A percentile compares a stretch with the other conserved stretches of the same genome.
Evolutionary conservation across 176 grass and related monocot genomes (phyloP).

Genomic region (Hordeum marinum): DNA sequence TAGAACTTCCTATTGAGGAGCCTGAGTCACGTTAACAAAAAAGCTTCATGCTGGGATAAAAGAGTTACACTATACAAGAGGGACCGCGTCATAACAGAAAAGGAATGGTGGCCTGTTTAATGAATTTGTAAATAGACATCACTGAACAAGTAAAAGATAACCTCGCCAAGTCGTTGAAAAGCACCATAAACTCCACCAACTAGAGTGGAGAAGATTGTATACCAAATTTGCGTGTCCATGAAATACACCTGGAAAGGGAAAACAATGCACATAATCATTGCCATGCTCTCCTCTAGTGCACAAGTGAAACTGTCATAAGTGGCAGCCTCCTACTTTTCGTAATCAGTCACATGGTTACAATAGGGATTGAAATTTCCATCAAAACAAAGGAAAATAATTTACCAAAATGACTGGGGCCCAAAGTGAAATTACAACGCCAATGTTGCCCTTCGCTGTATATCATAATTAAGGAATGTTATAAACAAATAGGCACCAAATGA

Average conservation of each 20-base stretch:
- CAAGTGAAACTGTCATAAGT: neutral
- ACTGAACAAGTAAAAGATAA: constrained; percentile 27
- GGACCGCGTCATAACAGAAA: too few species aligned
- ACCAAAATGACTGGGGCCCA: constrained; percentile 95
- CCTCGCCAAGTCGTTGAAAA: constrained; percentile 92
- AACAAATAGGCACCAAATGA: constrained; percentile 14
- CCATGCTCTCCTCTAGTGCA: constrained; percentile 1
- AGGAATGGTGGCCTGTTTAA: too few species aligned
- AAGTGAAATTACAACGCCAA: constrained; percentile 79
- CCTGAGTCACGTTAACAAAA: too few species aligned
- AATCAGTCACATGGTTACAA: constrained; percentile 9
- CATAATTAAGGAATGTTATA: constrained; percentile 16
- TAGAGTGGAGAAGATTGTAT: constrained; percentile 92
- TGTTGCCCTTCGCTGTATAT: constrained; percentile 76
- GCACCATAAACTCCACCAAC: constrained; percentile 93
- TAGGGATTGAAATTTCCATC: constrained; percentile 1
- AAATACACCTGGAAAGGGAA: constrained; percentile 76
- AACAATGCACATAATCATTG: constrained; percentile 18
- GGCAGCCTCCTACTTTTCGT: neutral
- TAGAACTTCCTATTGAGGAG: too few species aligned
- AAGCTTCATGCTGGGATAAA: too few species aligned
- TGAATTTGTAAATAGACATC: neutral
- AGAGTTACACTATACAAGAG: too few species aligned
- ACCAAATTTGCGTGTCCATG: constrained; percentile 99
- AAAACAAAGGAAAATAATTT: constrained; percentile 24